Evolutionary conservation across 352 stramenopile species (phyloP), one percentile per base, ranked within the genome.

Genomic region (Achlya hypogyna): DNA sequence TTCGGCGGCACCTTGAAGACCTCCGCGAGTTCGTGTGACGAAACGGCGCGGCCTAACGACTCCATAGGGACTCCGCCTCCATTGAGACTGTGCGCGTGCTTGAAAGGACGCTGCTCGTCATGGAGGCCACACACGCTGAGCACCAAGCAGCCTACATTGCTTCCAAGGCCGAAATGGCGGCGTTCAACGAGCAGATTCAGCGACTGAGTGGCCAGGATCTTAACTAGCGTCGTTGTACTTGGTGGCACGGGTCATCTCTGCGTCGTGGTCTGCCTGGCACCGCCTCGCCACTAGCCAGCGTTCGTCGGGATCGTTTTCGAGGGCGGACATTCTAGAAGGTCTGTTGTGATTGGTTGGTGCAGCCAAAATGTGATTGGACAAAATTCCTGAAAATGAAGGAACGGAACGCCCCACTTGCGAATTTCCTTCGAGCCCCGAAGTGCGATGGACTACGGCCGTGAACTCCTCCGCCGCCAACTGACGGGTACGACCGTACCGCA

Each of bases 381-480:
- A 45, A 45, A 45, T n/a, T 45, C 38, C n/a, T n/a, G n/a, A 18
- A 45, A 45, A 10, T 45, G 12, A n/a, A 10, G 38, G n/a, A 10
- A 18, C n/a, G 2, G 2, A n/a, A 18, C 38, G 14, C 38, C 38
- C 38, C 38, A 45, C n/a, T 45, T 18, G 38, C 38, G 38, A 45
- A 45, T 45, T 45, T 45, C 38, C 38, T 45, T 45, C n/a, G 38
- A 18, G 38, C 6, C 2, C 14, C 38, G 38, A 45, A 45, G 38
- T 1, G 38, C 29, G 54, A 64, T 64, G 54, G 60, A 68, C 42
- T 68, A 68, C 47, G 60, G 49, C 22, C 49, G 49, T 22, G 60
- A 68, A 62, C 60, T 68, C 35, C 32, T 68, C 20, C 60, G 60
- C 51, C 47, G 60, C 28, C 60, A 68, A 49, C 51, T 68, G n/a